Evolutionary conservation across 1,139 yeast genomes (phyloP).

Genomic region (Saccharomyces pastorianus): DNA sequence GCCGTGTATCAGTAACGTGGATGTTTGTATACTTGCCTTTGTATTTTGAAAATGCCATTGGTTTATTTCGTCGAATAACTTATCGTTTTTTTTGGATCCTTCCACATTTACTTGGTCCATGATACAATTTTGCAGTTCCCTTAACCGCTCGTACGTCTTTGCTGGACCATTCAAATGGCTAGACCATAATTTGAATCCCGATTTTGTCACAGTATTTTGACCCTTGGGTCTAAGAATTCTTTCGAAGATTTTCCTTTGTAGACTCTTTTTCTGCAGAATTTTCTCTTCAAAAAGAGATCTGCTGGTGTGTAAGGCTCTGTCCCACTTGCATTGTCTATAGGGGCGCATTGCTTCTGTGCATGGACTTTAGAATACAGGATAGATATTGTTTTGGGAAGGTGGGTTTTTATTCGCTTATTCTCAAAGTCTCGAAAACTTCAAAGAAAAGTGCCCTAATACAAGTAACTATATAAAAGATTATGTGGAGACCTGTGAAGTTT

Average conservation of each 20-base stretch:
- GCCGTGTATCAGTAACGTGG: conserved; percentile 69
- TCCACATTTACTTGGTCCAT: conserved; percentile 14
- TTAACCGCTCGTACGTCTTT: conserved; percentile 4
- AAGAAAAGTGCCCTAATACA: background rate
- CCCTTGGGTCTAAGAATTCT: conserved; percentile 3
- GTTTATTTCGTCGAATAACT: conserved; percentile 15
- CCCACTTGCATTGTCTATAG: background rate
- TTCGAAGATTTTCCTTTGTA: background rate
- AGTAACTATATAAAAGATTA: background rate
- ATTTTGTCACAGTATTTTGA: conserved; percentile 4
- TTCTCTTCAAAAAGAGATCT: background rate
- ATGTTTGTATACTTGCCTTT: conserved; percentile 18
- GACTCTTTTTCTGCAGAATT: background rate
- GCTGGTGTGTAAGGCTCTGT: background rate
- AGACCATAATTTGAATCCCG: conserved; percentile 13
- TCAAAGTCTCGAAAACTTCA: background rate
- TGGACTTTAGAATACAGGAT: background rate
- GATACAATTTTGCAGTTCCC: conserved; percentile 12
- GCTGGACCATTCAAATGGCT: conserved; percentile 2
- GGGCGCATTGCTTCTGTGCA: background rate
- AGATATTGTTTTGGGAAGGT: too few relatives aligned
- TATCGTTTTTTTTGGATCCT: conserved; percentile 11
- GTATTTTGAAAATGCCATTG: conserved; percentile 20
- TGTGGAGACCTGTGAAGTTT: background rate
- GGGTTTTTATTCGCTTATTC: background rate